A percentile compares a stretch with the other conserved stretches of the same genome.
Conservation (phyloP, 2,329 filamentous ascomycete genomes). For the Alternaria tenuissima region DNA sequence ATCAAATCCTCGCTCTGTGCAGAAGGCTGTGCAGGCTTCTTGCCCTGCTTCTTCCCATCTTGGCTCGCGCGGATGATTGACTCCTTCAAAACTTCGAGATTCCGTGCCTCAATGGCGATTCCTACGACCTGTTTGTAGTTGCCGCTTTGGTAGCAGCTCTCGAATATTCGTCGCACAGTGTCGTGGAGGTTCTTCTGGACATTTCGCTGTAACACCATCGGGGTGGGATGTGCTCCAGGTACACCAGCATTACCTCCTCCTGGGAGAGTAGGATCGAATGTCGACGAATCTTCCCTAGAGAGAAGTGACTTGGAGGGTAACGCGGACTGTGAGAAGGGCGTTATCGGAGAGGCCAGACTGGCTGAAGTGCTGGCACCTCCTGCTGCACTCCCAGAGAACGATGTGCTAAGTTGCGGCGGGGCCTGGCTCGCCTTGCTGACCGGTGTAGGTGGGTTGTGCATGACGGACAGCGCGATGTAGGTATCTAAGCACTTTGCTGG, state of each 20-base stretch:
- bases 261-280: slow-evolving; percentile 64
- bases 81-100: slow-evolving; percentile 83
- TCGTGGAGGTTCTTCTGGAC: slow-evolving; percentile 82
- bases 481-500: slow-evolving; percentile 93
- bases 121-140: slow-evolving; percentile 96
- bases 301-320: slow-evolving; percentile 93
- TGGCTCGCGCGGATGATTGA: slow-evolving; percentile 90
- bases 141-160: slow-evolving; percentile 84
- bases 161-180: slow-evolving; percentile 89
- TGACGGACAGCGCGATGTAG: slow-evolving; percentile 83
- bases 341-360: slow-evolving; percentile 82
- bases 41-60: slow-evolving; percentile 75
- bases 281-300: slow-evolving; percentile 77
- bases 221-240: slow-evolving; percentile 62
- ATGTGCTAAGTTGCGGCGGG: slow-evolving; percentile 77
- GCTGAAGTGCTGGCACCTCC: slow-evolving; percentile 73
- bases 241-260: slow-evolving; percentile 65
- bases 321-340: slow-evolving; percentile 92
- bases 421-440: slow-evolving; percentile 59
- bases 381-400: slow-evolving; percentile 73
- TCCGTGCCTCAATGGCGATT: slow-evolving; percentile 94
- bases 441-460: slow-evolving; percentile 62
- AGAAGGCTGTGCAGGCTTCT: slow-evolving; percentile 62
- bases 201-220: slow-evolving; percentile 73
- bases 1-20: slow-evolving; percentile 87